Conservation (phyloP, 208 protist species). For the Sergeia podlipaevii region DNA sequence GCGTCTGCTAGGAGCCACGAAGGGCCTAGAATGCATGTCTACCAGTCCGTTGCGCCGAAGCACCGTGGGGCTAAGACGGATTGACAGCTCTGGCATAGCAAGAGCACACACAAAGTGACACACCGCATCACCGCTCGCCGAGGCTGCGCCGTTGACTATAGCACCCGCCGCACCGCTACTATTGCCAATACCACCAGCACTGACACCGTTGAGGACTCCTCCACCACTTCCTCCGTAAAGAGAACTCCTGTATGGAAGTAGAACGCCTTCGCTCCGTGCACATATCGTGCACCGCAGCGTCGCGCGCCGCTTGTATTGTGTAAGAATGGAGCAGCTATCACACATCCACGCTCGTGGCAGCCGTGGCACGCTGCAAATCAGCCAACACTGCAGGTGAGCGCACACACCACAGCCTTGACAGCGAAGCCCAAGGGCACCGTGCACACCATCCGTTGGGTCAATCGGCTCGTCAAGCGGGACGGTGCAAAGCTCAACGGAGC, state of each 20-base stretch:
- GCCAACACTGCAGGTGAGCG: conserved; percentile 65
- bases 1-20: conserved; percentile 22
- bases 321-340: conserved; percentile 38
- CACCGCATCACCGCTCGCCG: conserved; percentile 9
- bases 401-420: conserved; percentile 47
- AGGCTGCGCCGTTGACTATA: background rate
- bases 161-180: background rate
- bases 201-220: conserved; percentile 3
- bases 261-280: conserved; percentile 47
- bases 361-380: conserved; percentile 33
- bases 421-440: conserved; percentile 13
- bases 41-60: conserved; percentile 21
- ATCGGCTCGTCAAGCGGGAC: conserved; percentile 1
- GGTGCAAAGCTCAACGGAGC: background rate
- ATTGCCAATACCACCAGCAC: background rate
- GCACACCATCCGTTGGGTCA: no score
- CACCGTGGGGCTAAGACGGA: conserved; percentile 21
- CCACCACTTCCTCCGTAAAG: no score
- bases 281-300: conserved; percentile 44
- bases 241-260: conserved; percentile 35
- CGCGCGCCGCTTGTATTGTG: conserved; percentile 19
- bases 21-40: conserved; percentile 34
- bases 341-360: conserved; percentile 43
- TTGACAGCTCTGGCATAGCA: conserved; percentile 41
- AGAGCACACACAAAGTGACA: conserved; percentile 68